Evolutionary conservation across 2,329 filamentous ascomycete species (phyloP).

Genomic region (Sporothrix curviconia): DNA sequence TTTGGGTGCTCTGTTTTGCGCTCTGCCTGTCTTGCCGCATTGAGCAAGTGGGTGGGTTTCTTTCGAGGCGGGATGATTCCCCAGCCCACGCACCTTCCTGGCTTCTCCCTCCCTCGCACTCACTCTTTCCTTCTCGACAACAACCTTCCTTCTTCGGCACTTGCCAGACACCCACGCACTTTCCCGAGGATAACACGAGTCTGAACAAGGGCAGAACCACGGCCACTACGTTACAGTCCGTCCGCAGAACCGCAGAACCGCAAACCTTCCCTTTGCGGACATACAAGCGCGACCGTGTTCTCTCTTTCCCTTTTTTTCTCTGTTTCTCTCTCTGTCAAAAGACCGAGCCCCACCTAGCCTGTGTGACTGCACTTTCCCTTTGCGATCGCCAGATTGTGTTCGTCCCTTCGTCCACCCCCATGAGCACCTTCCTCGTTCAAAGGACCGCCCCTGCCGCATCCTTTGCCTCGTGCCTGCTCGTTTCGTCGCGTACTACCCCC

Average conservation of each 20-base stretch:
- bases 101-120: background rate
- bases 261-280: constrained; percentile 6
- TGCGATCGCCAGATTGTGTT: too few relatives aligned
- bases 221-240: background rate
- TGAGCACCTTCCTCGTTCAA: constrained; percentile 12
- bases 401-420: background rate
- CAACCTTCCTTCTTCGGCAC: constrained; percentile 16
- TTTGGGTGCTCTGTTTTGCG: background rate
- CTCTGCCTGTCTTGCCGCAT: constrained; percentile 8
- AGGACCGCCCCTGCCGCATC: constrained; percentile 14
- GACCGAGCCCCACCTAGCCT: too few relatives aligned
- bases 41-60: constrained; percentile 15
- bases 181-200: too few relatives aligned
- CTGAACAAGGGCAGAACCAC: background rate
- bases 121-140: background rate
- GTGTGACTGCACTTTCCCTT: too few relatives aligned
- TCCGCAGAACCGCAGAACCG: too few relatives aligned
- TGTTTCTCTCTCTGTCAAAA: background rate
- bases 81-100: background rate
- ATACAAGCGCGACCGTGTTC: background rate
- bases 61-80: background rate
- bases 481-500: background rate
- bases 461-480: constrained; percentile 3
- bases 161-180: too few relatives aligned
- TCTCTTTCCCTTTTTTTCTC: background rate